Conservation (phyloP, 106 monocot species). For the Platanthera guangdongensis region DNA sequence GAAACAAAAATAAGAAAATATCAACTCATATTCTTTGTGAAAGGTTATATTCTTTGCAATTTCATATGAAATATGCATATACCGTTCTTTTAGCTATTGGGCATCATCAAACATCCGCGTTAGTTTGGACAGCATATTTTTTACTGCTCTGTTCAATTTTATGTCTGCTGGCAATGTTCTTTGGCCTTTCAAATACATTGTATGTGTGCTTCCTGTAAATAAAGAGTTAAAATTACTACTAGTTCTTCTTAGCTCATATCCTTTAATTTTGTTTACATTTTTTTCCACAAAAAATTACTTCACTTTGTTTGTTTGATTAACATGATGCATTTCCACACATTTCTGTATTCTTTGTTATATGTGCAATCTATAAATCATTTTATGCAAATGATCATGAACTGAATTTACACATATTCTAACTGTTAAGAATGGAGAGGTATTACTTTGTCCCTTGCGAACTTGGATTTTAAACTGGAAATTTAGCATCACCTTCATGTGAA, state of each 20-base stretch:
- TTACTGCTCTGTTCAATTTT: neutral
- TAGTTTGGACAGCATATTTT: neutral
- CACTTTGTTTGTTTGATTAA: neutral
- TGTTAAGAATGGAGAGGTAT: conserved; percentile 39
- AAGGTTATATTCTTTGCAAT: no score
- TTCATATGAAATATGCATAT: no score
- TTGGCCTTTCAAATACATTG: neutral
- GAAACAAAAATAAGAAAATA: no score
- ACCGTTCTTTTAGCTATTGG: no score
- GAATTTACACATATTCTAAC: conserved; percentile 36
- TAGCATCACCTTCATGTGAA: neutral
- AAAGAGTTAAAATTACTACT: neutral
- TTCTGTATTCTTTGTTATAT: neutral
- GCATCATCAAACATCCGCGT: neutral
- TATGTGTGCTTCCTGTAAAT: neutral
- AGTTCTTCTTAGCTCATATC: neutral
- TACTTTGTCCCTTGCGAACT: neutral
- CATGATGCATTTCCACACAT: neutral
- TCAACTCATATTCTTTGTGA: no score
- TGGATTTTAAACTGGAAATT: neutral
- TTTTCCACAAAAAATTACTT: no score
- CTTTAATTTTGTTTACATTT: no score
- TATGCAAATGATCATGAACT: conserved; percentile 5
- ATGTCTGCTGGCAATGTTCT: neutral
- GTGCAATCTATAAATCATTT: neutral